Percentiles rank a stretch among this genome's conserved stretches.
Evolutionary conservation across 805 yeast species (phyloP).

Genomic region (Aciculoconidium aculeatum): DNA sequence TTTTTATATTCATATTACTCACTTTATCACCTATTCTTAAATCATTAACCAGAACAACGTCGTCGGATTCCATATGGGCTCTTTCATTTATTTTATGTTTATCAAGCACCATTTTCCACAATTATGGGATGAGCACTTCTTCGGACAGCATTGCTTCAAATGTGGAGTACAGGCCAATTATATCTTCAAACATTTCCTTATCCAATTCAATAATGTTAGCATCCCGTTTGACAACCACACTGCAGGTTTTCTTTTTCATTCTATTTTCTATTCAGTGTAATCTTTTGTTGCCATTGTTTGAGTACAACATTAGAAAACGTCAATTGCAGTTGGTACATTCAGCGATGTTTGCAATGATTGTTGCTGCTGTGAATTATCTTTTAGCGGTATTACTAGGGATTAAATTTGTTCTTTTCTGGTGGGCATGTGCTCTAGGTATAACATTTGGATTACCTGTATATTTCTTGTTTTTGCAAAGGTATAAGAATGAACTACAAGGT

Average conservation of each 20-base stretch:
- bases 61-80: slow-evolving; percentile 95
- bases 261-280: slow-evolving; percentile 65
- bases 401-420: slow-evolving; percentile 43
- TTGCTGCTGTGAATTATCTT: slow-evolving; percentile 24
- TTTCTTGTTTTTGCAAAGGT: slow-evolving; percentile 65
- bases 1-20: slow-evolving; percentile 65
- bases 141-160: slow-evolving; percentile 5
- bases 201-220: slow-evolving; percentile 87
- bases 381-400: slow-evolving; percentile 22
- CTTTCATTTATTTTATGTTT: slow-evolving; percentile 73
- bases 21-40: slow-evolving; percentile 86
- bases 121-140: slow-evolving; percentile 52
- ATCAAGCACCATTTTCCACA: slow-evolving; percentile 60
- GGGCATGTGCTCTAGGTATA: slow-evolving; percentile 41
- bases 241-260: slow-evolving; percentile 79
- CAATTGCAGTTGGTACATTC: slow-evolving; percentile 20
- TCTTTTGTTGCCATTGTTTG: slow-evolving; percentile 68
- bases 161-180: slow-evolving; percentile 39
- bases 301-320: slow-evolving; percentile 48
- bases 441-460: slow-evolving; percentile 60
- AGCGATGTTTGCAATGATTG: slow-evolving; percentile 16
- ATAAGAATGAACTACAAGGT: slow-evolving; percentile 81
- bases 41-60: slow-evolving; percentile 80
- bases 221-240: slow-evolving; percentile 70
- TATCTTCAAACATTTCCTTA: slow-evolving; percentile 77